Conservation (phyloP, 2,329 filamentous ascomycete species). For the Leptographium radiaticola region DNA sequence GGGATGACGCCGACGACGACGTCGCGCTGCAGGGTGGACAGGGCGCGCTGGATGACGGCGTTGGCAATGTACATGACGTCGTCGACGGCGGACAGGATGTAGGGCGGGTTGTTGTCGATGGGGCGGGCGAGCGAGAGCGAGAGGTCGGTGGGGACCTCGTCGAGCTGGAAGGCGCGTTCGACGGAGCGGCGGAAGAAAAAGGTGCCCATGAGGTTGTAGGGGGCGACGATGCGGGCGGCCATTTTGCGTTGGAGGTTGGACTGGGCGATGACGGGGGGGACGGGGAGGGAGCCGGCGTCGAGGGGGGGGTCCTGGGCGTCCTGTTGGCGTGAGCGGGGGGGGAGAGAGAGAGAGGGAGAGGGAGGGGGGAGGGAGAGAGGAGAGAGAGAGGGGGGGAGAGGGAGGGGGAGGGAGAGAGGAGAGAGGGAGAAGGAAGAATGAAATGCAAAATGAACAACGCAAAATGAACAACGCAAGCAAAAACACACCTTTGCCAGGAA, state of each 20-base stretch:
- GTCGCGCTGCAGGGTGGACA: conserved; percentile 72
- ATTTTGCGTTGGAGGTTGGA: conserved; percentile 76
- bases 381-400: conserved; percentile 9
- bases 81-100: conserved; percentile 90
- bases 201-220: conserved; percentile 84
- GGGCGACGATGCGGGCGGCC: conserved; percentile 55
- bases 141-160: conserved; percentile 72
- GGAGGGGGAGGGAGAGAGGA: background rate
- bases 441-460: conserved; percentile 8
- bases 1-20: conserved; percentile 69
- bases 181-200: conserved; percentile 96
- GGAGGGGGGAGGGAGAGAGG: too few species aligned
- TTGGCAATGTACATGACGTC: conserved; percentile 99
- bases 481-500: conserved; percentile 47
- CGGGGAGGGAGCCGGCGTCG: conserved; percentile 42
- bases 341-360: background rate
- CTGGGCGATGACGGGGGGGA: conserved; percentile 63
- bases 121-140: conserved; percentile 61
- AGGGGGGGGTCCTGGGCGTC: conserved; percentile 34
- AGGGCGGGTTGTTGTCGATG: conserved; percentile 60
- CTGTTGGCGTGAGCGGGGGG: conserved; percentile 9
- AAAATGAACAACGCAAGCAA: background rate
- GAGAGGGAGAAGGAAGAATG: background rate
- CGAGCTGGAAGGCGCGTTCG: conserved; percentile 93
- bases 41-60: conserved; percentile 71